Base-by-base conservation (phyloP, 2,329 filamentous ascomycete genomes). In the Aspergillus versicolor region DNA sequence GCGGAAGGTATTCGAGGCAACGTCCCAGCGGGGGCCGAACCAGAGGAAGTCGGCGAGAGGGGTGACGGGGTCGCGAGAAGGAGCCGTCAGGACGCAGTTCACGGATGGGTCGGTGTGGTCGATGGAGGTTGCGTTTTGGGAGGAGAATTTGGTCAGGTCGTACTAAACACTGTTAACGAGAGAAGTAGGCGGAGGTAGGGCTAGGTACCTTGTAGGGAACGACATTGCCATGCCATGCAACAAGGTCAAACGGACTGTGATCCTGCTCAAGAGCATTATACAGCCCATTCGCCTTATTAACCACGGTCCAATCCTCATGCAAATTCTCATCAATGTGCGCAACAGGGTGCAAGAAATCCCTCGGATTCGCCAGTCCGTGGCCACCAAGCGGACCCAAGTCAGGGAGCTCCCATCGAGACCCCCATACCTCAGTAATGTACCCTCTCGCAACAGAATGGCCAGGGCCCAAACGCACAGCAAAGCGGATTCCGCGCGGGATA, bases 1-100 rank as follows among this genome's bases (percentile, higher is more conserved):
- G 5, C 87, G 82, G 78, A 89, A 90, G 0, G 88, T 90, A 67
- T 88, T 80, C 65, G 88, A 85, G 2, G 81, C 83, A 0, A 88
- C 86, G 34, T 89, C 81, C 87, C 87, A 90, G 50, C 87, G 81
- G 2, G 88, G 87, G 9, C 87, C 86, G 75, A 90, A 89, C 71
- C 89, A 85, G 65, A 89, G 85, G 64, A 90, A 89, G 75, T 90
- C 88, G 6, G 85, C 86, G 0, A 84, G 79, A 0, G 82, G 82
- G 8, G 80, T 81, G 4, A 80, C 73, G n/a, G 84, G 84, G 1
- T 87, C 84, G 22, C 89, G 61, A 0, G 73, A 73, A 17, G 65
- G 63, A 6, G 72, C 72, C 2, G 71, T 74, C 8, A 75, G 78
- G 4, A 90, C 87, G 1, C 85, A 85, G 72, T 83, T 88, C 63